Evolutionary conservation across 140 eudicot genomes (phyloP).

Genomic region (Ambrosia hybrid): DNA sequence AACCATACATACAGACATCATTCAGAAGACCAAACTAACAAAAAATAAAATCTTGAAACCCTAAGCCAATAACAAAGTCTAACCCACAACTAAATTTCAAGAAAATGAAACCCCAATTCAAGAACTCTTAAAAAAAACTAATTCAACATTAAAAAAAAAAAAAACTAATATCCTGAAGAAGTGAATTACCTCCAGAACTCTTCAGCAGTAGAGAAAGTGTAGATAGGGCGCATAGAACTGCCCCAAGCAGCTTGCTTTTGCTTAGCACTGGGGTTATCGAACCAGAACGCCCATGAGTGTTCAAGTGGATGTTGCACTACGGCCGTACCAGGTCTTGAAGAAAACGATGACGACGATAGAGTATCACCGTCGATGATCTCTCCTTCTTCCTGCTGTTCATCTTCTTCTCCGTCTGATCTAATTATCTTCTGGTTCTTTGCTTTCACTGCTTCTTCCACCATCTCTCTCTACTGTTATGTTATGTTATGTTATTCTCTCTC

Average conservation of each 20-base stretch:
- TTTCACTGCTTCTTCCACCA: slow-evolving; percentile 45
- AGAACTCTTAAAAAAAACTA: background rate
- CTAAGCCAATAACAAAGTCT: slow-evolving; percentile 7
- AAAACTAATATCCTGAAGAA: too few relatives aligned
- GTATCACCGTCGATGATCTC: slow-evolving; percentile 38
- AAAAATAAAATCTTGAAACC: slow-evolving; percentile 14
- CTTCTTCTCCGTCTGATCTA: slow-evolving; percentile 32
- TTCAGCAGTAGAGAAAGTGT: slow-evolving; percentile 82
- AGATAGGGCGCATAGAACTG: slow-evolving; percentile 61
- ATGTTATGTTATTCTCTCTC: too few relatives aligned
- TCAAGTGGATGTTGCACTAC: slow-evolving; percentile 57
- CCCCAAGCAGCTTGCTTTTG: slow-evolving; percentile 69
- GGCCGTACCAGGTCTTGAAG: slow-evolving; percentile 28
- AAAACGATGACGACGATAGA: slow-evolving; percentile 26
- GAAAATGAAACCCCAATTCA: slow-evolving; percentile 30
- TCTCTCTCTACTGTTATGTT: background rate
- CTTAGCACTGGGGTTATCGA: slow-evolving; percentile 59
- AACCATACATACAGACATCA: background rate
- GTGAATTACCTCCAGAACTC: slow-evolving; percentile 73
- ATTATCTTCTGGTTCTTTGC: slow-evolving; percentile 17
- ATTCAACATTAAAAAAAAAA: background rate
- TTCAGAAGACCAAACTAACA: slow-evolving; percentile 8
- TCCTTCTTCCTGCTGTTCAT: too few relatives aligned
- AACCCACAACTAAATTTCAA: background rate
- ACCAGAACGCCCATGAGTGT: slow-evolving; percentile 93